These are phyloP conservation scores for Onygenales sp. DNA, from an alignment of 2,329 filamentous ascomycete genomes.

Conservation along the genomic window DNA sequence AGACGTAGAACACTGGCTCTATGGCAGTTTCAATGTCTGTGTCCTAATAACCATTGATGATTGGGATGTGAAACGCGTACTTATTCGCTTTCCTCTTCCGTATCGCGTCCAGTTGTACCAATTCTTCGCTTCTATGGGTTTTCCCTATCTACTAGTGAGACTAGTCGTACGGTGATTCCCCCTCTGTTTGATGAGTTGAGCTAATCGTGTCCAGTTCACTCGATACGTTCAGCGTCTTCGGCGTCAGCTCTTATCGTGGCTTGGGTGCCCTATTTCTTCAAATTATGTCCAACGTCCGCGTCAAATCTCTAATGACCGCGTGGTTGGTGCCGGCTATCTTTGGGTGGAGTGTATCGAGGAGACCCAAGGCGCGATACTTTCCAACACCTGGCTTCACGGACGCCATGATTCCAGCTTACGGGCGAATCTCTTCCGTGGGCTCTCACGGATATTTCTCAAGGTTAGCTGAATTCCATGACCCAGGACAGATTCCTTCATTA, in stretches of 20 bases:
- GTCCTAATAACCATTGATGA: constrained; percentile 7
- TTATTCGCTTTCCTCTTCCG: constrained; percentile 1
- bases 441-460: constrained; percentile 12
- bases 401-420: constrained; percentile 10
- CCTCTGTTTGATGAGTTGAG: not conserved
- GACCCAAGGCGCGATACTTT: constrained; percentile 14
- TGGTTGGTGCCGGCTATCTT: constrained; percentile 10
- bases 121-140: constrained; percentile 18
- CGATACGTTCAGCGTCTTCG: not conserved
- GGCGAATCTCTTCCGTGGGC: constrained; percentile 13
- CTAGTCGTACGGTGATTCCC: not conserved
- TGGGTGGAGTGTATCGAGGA: constrained; percentile 12
- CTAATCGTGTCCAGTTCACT: not conserved
- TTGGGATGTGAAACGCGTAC: not conserved
- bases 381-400: constrained; percentile 11
- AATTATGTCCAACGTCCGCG: not conserved
- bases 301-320: not conserved
- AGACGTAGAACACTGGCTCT: constrained; percentile 20
- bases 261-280: not conserved
- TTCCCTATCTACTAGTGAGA: constrained; percentile 7
- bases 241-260: not conserved
- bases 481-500: constrained; percentile 23
- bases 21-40: constrained; percentile 28
- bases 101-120: constrained; percentile 12
- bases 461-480: constrained; percentile 15